Percentiles rank a stretch among this genome's conserved stretches.
Evolutionary conservation across 108 stramenopile genomes (phyloP).

Genomic region (Mediolabrus comicus): DNA sequence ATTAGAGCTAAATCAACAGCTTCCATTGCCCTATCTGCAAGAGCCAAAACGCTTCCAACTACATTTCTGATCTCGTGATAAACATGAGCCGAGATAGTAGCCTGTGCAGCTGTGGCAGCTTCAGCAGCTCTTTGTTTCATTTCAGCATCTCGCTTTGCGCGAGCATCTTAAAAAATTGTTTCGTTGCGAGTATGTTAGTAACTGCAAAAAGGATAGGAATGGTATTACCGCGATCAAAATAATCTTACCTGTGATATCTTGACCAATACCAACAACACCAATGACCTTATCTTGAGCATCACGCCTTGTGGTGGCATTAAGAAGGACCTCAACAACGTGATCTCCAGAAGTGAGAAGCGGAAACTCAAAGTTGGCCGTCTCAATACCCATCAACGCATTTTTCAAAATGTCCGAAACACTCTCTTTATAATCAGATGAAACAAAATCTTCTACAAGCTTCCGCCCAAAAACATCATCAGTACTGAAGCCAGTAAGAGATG

Average conservation of each 20-base stretch:
- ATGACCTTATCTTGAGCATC: constrained; percentile 60
- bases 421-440: constrained; percentile 31
- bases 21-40: constrained; percentile 44
- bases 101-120: constrained; percentile 47
- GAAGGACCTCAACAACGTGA: constrained; percentile 49
- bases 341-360: constrained; percentile 37
- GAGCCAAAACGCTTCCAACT: constrained; percentile 39
- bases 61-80: constrained; percentile 54
- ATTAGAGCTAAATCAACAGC: constrained; percentile 44
- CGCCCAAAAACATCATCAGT: constrained; percentile 31
- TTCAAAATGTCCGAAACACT: constrained; percentile 32
- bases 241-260: constrained; percentile 20
- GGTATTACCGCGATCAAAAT: constrained; percentile 1
- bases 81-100: constrained; percentile 43
- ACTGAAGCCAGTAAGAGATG: constrained; percentile 36
- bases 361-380: constrained; percentile 45
- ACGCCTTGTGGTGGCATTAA: constrained; percentile 74
- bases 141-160: constrained; percentile 45
- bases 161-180: constrained; percentile 21
- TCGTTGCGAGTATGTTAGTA: neutral
- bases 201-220: constrained; percentile 8
- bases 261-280: constrained; percentile 47
- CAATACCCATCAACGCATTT: constrained; percentile 39
- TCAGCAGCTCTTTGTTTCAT: constrained; percentile 40
- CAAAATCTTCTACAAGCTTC: constrained; percentile 42